A percentile compares a stretch with the other conserved stretches of the same genome.
These are phyloP conservation scores for Mucor indicus DNA, from an alignment of 371 early-diverging fungal genomes.

Conservation along the genomic window DNA sequence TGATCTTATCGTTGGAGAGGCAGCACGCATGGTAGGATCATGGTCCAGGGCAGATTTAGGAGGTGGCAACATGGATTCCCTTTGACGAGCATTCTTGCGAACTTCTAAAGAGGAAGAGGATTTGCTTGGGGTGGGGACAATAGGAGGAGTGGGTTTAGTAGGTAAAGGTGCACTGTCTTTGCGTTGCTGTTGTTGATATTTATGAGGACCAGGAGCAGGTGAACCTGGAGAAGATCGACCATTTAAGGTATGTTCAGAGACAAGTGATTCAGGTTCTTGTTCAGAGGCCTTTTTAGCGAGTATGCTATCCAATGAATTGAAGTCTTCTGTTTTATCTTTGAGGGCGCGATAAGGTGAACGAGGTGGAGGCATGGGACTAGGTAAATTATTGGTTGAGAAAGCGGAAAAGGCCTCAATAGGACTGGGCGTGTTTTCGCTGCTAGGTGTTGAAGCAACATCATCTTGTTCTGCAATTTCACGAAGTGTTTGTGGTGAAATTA, in stretches of 20 bases:
- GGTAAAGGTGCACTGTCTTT: slow-evolving; percentile 19
- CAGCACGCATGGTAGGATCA: slow-evolving; percentile 39
- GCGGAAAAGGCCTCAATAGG: slow-evolving; percentile 7
- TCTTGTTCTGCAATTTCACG: slow-evolving; percentile 27
- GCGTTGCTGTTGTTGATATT: slow-evolving; percentile 5
- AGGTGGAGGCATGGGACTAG: slow-evolving; percentile 28
- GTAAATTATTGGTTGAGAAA: neutral
- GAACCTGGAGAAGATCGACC: slow-evolving; percentile 20
- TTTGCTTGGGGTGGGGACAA: slow-evolving; percentile 28
- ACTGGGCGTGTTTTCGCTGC: slow-evolving; percentile 14
- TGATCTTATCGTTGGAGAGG: slow-evolving; percentile 20
- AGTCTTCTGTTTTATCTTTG: slow-evolving; percentile 13
- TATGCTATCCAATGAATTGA: neutral
- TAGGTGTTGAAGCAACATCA: slow-evolving; percentile 14
- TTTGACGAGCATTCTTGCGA: slow-evolving; percentile 18
- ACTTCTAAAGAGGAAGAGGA: slow-evolving; percentile 25
- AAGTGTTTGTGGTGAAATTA: slow-evolving; percentile 30
- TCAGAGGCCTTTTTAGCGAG: slow-evolving; percentile 44
- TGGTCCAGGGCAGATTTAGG: slow-evolving; percentile 27
- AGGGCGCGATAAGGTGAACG: slow-evolving; percentile 31
- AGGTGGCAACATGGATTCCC: slow-evolving; percentile 31
- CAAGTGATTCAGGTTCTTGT: slow-evolving; percentile 9
- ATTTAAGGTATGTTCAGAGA: slow-evolving; percentile 1
- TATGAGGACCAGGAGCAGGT: slow-evolving; percentile 19
- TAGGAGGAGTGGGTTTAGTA: slow-evolving; percentile 6